Base-by-base conservation (phyloP, 768 basidiomycete genomes). In the Cystofilobasidium bisporidii region DNA sequence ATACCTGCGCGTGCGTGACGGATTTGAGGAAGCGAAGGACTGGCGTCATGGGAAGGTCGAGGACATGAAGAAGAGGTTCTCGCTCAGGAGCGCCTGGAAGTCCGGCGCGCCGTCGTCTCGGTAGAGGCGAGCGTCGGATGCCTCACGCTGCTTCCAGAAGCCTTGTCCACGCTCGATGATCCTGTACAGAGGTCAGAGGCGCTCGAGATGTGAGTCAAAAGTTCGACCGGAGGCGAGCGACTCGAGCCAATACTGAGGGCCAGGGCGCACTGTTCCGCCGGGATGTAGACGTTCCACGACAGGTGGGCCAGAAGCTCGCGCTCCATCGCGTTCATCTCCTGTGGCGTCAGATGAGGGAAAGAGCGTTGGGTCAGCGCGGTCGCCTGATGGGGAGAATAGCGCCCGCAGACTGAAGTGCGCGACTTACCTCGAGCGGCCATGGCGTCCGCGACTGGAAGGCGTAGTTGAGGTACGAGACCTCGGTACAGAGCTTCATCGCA, bases 181-280 rank as follows among this genome's bases (percentile, higher is more conserved):
- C 40, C 63, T 64, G 63, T 3, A 30, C 22, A 3, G 45, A 45
- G 61, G 30, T 14, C 38, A 47, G 60, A 8, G 3, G 28, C n/a
- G 32, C 20, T 5, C 26, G 53, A 18, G 24, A 26, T 38, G 20
- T 11, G 33, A 18, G 41, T 17, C 28, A 24, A 17, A 26, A 17
- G 60, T 22, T 2, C 0, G 17, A 26, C 22, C 40, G 20, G 17
- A 14, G 11, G 30, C 45, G 58, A 48, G 14, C 15, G 18, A 28
- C 36, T 36, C n/a, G n/a, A n/a, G n/a, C n/a, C n/a, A n/a, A n/a
- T n/a, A n/a, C n/a, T n/a, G n/a, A 32, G 48, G n/a, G 20, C 24
- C 26, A 65, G 26, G 59, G 69, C 71, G 58, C 47, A 77, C 76
- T 65, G 75, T 73, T 59, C 76, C 74, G 53, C 65, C 53, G 40